Evolutionary conservation across 208 protist species (phyloP).

Genomic region (Leptomonas seymouri): DNA sequence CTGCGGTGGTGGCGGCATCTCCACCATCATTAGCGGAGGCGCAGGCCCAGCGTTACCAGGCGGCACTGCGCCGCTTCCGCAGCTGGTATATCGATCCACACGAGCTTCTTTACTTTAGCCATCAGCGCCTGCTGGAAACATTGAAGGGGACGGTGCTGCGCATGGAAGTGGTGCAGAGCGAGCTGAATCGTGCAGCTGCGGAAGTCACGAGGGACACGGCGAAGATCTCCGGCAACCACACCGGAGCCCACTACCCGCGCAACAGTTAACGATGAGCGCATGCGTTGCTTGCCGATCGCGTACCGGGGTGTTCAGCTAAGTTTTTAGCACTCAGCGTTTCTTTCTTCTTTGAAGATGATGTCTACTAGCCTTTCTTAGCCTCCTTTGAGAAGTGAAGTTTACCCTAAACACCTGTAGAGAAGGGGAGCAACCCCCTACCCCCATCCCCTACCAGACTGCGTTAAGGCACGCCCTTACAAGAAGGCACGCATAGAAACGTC

Average conservation of each 20-base stretch:
- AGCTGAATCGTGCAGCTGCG: constrained; percentile 44
- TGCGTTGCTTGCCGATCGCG: no score
- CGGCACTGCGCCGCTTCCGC: constrained; percentile 34
- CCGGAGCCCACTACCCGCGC: neutral
- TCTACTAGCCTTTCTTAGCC: neutral
- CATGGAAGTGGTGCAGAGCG: constrained; percentile 65
- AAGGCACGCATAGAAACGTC: no score
- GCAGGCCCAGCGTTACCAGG: constrained; percentile 13
- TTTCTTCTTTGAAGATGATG: neutral
- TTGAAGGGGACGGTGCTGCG: constrained; percentile 65
- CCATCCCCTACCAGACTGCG: no score
- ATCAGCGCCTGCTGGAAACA: constrained; percentile 64
- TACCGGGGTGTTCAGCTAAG: no score
- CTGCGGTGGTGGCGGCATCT: neutral
- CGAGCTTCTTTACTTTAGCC: constrained; percentile 73
- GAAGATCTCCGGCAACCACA: neutral
- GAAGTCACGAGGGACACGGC: constrained; percentile 2
- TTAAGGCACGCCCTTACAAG: no score
- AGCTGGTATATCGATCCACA: constrained; percentile 86
- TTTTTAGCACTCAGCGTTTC: neutral
- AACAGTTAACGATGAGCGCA: no score
- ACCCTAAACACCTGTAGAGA: no score
- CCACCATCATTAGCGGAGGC: neutral
- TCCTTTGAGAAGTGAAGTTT: no score
- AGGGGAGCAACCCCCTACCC: no score